Conservation (phyloP, 2,329 filamentous ascomycete genomes). For the Pestalotiopsis sp. region DNA sequence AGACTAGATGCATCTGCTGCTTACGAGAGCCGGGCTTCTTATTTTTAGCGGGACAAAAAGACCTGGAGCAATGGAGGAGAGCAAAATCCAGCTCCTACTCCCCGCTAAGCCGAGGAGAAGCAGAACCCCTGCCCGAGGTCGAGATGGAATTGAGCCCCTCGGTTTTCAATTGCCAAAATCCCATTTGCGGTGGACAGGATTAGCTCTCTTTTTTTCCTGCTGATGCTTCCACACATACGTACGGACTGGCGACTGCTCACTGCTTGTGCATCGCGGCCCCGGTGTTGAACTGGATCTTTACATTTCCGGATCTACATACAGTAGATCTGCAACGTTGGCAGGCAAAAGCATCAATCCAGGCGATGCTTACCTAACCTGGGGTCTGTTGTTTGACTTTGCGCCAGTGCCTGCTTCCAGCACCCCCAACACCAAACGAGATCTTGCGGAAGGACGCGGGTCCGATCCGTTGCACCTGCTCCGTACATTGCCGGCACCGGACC, state of each 20-base stretch:
- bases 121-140: constrained; percentile 1
- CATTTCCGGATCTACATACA: background rate
- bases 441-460: background rate
- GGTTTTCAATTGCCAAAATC: constrained; percentile 12
- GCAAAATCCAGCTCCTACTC: background rate
- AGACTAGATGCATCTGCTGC: background rate
- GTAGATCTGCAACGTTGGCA: background rate
- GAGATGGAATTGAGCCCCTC: background rate
- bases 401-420: background rate
- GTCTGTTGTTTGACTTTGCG: background rate
- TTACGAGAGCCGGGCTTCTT: background rate
- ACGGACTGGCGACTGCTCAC: background rate
- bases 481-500: background rate
- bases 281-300: background rate
- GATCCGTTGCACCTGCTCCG: background rate
- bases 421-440: background rate
- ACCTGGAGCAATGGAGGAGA: background rate
- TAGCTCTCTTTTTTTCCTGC: background rate
- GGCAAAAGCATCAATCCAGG: background rate
- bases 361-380: background rate
- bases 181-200: constrained; percentile 4
- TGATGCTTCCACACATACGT: background rate
- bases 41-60: background rate
- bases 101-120: constrained; percentile 10
- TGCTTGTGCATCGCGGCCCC: background rate